phyloP scores from a whole-genome alignment of 441 rosid species.

The Pelargonium cotyledonis region DNA sequence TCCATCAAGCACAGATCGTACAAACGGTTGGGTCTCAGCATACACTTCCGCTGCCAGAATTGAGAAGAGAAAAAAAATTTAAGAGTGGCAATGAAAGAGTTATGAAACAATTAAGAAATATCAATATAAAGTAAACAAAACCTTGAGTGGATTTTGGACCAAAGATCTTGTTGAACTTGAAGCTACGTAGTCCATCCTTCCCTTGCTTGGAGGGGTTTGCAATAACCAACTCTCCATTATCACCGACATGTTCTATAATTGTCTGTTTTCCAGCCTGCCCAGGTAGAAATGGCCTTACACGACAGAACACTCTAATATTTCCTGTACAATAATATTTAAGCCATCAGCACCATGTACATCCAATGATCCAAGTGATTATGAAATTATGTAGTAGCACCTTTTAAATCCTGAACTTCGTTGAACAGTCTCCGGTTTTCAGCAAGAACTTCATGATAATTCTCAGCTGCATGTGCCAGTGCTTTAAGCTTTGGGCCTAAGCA shows the following conservation, averaged over 20 bases:
- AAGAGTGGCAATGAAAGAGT: background rate
- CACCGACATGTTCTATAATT: conserved; percentile 50
- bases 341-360: background rate
- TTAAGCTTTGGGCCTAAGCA: conserved; percentile 48
- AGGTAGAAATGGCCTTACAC: conserved; percentile 70
- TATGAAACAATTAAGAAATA: too few species aligned
- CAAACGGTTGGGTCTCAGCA: conserved; percentile 43
- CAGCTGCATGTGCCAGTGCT: conserved; percentile 60
- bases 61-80: conserved; percentile 11
- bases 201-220: conserved; percentile 88
- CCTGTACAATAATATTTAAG: conserved; percentile 28
- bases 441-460: conserved; percentile 53
- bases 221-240: conserved; percentile 66
- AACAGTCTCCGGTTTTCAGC: conserved; percentile 58
- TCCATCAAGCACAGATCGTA: conserved; percentile 79
- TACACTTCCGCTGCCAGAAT: conserved; percentile 66
- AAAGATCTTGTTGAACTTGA: conserved; percentile 71
- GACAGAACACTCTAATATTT: conserved; percentile 88
- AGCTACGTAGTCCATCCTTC: conserved; percentile 51
- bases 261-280: conserved; percentile 59
- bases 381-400: conserved; percentile 36
- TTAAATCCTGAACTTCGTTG: conserved; percentile 70
- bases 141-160: conserved; percentile 58
- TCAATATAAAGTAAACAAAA: conserved; percentile 11
- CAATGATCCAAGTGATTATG: background rate